Evolutionary conservation across 345 rosid species (phyloP).

Genomic region (Citrus sinensis): DNA sequence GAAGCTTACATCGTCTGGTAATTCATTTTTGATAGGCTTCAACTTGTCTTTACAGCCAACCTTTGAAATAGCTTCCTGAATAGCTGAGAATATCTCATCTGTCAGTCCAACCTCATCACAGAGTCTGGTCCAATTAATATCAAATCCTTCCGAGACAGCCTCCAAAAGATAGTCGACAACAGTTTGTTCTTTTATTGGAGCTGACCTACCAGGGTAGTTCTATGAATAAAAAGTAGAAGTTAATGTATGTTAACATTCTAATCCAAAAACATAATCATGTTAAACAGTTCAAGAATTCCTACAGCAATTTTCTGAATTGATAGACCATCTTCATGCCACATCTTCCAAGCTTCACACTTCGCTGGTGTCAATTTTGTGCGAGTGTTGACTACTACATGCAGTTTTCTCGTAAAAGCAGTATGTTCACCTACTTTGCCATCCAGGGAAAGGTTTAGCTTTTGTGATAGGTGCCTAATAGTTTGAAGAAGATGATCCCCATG

Average conservation of each 20-base stretch:
- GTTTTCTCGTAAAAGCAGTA: slow-evolving; percentile 7
- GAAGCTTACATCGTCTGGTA: slow-evolving; percentile 39
- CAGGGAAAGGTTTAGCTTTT: slow-evolving; percentile 37
- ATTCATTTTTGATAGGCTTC: slow-evolving; percentile 42
- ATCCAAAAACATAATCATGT: background rate
- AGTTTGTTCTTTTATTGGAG: slow-evolving; percentile 47
- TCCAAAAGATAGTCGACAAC: slow-evolving; percentile 40
- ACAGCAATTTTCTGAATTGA: slow-evolving; percentile 38
- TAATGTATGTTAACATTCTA: background rate
- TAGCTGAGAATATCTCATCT: slow-evolving; percentile 21
- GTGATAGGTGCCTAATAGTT: slow-evolving; percentile 25
- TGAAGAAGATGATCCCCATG: slow-evolving; percentile 42
- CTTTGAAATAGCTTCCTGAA: slow-evolving; percentile 34
- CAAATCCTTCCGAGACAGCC: slow-evolving; percentile 35
- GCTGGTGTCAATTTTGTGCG: slow-evolving; percentile 31
- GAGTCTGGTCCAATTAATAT: slow-evolving; percentile 34
- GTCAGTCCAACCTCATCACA: slow-evolving; percentile 35
- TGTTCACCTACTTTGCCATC: slow-evolving; percentile 27
- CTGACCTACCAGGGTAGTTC: slow-evolving; percentile 40
- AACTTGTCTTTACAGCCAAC: slow-evolving; percentile 42
- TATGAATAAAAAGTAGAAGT: slow-evolving; percentile 1
- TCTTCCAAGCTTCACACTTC: slow-evolving; percentile 45
- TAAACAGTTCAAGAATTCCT: slow-evolving; percentile 15
- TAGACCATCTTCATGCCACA: slow-evolving; percentile 43
- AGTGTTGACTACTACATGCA: slow-evolving; percentile 2